Percentiles rank a stretch among this genome's conserved stretches.
Conservation (phyloP, 169 alveolate genomes). For the Cryptosporidium sp. region DNA sequence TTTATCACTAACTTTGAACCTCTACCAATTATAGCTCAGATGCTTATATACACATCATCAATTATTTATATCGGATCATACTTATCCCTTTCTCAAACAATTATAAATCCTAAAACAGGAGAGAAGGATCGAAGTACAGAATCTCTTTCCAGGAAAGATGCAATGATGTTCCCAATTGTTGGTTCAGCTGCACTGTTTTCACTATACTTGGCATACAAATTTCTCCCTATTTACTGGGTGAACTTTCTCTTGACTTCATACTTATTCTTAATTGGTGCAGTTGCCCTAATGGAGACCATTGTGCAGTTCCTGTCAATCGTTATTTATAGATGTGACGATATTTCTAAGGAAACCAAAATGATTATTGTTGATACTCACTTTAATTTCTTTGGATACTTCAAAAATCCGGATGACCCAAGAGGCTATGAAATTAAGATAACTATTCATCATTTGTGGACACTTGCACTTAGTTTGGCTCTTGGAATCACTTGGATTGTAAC, state of each 20-base stretch:
- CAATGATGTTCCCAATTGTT: slow-evolving; percentile 88
- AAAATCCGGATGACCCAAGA: slow-evolving; percentile 71
- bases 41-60: slow-evolving; percentile 78
- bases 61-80: slow-evolving; percentile 80
- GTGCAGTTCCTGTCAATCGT: slow-evolving; percentile 62
- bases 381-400: slow-evolving; percentile 65
- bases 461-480: slow-evolving; percentile 77
- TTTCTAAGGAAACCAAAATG: slow-evolving; percentile 30
- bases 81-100: slow-evolving; percentile 73
- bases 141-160: slow-evolving; percentile 87
- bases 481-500: slow-evolving; percentile 83
- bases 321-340: slow-evolving; percentile 67
- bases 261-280: slow-evolving; percentile 77
- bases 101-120: slow-evolving; percentile 77
- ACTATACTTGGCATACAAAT: slow-evolving; percentile 81
- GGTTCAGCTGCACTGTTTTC: slow-evolving; percentile 88
- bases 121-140: slow-evolving; percentile 84
- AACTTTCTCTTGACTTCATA: slow-evolving; percentile 81
- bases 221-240: slow-evolving; percentile 78
- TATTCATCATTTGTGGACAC: slow-evolving; percentile 81
- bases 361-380: slow-evolving; percentile 69
- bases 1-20: slow-evolving; percentile 55
- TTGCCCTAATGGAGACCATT: slow-evolving; percentile 78
- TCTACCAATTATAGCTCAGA: slow-evolving; percentile 78
- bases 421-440: slow-evolving; percentile 77